Base-by-base conservation (phyloP, 352 stramenopile genomes). In the Pythium chondricola region DNA sequence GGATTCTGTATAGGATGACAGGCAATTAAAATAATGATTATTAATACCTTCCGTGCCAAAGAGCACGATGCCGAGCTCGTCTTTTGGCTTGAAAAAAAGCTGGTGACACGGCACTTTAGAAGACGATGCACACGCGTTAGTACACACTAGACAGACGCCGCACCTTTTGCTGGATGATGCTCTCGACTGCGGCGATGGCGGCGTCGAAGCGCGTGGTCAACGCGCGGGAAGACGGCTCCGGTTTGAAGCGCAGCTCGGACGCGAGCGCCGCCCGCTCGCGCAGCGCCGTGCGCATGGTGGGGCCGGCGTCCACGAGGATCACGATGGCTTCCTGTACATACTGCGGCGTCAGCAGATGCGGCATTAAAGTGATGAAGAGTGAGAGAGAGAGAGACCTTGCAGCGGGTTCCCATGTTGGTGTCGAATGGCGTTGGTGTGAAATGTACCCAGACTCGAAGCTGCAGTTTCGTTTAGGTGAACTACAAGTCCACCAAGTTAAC, bases 71-170 rank as follows among this genome's bases (percentile, higher is more conserved):
- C 78, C 78, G 39, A 92, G 51, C 30, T 92, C 78, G 49, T 92
- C 81, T 53, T 90, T 88, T 8, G 78, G 64, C 38, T 84, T 83
- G 56, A 84, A 87, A 38, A 89, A 85, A 20, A 92, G 57, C 78
- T 88, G 38, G 6, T 43, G 16, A 26, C 22, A 21, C 2, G 2
- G 21, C 20, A 17, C 10, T 17, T 13, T 8, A 8, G 50, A 21
- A 13, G 2, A 18, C n/a, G n/a, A n/a, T 13, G 41, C 2, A 32
- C 9, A 48, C 10, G 17, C 45, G 1, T 42, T 2, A 50, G 3
- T 21, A 26, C 21, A 18, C 17, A 42, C 14, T 16, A 31, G 7
- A 50, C 7, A n/a, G 6, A 17, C 2, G 14, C 20, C 26, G 26
- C 22, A 74, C 76, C 56, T 91, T 91, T 58, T 91, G 77, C 52